Conservation (phyloP, 176 grass and related monocot genomes). For the Alloteropsis semialata region DNA sequence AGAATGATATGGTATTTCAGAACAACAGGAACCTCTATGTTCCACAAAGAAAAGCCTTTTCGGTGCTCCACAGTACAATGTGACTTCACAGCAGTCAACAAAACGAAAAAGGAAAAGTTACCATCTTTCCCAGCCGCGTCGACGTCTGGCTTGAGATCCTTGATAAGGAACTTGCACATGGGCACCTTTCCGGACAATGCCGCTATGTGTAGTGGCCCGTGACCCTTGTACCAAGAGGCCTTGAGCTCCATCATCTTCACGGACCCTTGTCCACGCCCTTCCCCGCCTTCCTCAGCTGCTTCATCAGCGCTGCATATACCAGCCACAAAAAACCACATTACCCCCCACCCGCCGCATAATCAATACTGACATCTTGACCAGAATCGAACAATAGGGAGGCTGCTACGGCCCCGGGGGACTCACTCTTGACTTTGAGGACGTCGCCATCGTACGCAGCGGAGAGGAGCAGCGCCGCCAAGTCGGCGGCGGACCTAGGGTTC, state of each 20-base stretch:
- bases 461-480: not conserved
- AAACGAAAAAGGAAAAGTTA: not conserved
- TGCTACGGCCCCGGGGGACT: not conserved
- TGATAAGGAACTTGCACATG: not conserved
- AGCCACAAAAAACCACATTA: not conserved
- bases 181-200: not conserved
- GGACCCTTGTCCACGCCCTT: not conserved
- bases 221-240: not conserved
- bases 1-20: not conserved
- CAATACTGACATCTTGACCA: not conserved
- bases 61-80: not conserved
- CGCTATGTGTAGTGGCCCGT: conserved; percentile 1
- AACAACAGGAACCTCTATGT: not conserved
- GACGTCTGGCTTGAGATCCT: not conserved
- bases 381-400: not conserved
- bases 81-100: no score
- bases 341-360: not conserved
- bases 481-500: not conserved
- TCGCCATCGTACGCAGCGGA: not conserved
- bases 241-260: not conserved
- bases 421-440: not conserved
- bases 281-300: not conserved
- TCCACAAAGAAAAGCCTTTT: not conserved
- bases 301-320: not conserved
- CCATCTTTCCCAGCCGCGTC: not conserved